Conservation (phyloP, 768 basidiomycete species). For the Cystofilobasidium bisporidii region DNA sequence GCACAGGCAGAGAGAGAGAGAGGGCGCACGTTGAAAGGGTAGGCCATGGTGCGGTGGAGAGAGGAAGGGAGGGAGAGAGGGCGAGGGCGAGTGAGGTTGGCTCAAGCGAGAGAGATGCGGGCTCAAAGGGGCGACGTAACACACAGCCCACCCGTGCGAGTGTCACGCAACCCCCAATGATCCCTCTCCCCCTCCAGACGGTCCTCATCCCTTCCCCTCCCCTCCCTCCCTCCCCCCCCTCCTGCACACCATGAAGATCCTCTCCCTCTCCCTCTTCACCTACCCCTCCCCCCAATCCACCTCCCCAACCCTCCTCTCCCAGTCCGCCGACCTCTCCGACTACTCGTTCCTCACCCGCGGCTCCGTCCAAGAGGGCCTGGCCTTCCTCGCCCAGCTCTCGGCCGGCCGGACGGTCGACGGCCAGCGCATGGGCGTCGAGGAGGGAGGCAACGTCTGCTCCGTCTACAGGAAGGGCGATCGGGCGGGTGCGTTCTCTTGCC, state of each 20-base stretch:
- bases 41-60: background rate
- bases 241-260: slow-evolving; percentile 22
- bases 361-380: slow-evolving; percentile 24
- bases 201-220: background rate
- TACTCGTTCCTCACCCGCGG: slow-evolving; percentile 28
- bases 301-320: slow-evolving; percentile 16
- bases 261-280: slow-evolving; percentile 27
- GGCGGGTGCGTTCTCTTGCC: slow-evolving; percentile 51
- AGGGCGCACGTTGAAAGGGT: background rate
- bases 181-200: background rate
- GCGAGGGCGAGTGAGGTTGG: background rate
- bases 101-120: background rate
- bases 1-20: background rate
- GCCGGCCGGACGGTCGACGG: slow-evolving; percentile 76
- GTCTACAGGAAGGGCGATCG: slow-evolving; percentile 69
- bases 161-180: background rate
- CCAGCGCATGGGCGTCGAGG: slow-evolving; percentile 85
- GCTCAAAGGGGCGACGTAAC: background rate
- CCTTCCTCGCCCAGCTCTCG: slow-evolving; percentile 53
- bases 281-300: slow-evolving; percentile 9
- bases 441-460: slow-evolving; percentile 86
- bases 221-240: background rate
- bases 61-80: too few species aligned
- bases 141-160: background rate
- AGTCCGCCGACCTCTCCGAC: slow-evolving; percentile 21